A percentile compares a stretch with the other conserved stretches of the same genome.
Conservation (phyloP, 208 protist genomes). For the Crithidia sp. region DNA sequence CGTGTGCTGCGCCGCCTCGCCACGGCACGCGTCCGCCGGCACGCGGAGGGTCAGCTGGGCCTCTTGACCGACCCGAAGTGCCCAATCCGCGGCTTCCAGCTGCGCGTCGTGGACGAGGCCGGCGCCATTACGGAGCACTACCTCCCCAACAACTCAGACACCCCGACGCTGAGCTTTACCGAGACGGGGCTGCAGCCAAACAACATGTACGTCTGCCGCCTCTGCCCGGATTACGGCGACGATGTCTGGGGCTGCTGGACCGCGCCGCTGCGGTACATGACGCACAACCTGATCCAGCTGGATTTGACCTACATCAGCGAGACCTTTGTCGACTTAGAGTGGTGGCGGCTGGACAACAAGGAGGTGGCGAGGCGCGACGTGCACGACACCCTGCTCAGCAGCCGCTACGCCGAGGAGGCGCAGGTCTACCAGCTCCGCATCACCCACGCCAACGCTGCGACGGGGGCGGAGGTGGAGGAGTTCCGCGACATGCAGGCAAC, state of each 20-base stretch:
- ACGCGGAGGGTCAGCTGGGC: slow-evolving; percentile 59
- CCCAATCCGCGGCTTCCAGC: slow-evolving; percentile 71
- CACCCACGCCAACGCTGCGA: slow-evolving; percentile 57
- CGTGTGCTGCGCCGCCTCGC: slow-evolving; percentile 54
- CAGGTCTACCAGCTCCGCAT: slow-evolving; percentile 84
- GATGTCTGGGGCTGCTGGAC: slow-evolving; percentile 85
- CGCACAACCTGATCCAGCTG: slow-evolving; percentile 92
- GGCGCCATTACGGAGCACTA: slow-evolving; percentile 36
- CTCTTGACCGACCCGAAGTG: slow-evolving; percentile 54
- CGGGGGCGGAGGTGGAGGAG: slow-evolving; percentile 61
- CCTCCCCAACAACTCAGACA: slow-evolving; percentile 21
- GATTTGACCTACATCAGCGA: slow-evolving; percentile 88
- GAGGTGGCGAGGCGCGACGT: slow-evolving; percentile 56
- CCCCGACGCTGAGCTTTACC: slow-evolving; percentile 58
- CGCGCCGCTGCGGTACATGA: slow-evolving; percentile 87
- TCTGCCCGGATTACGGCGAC: slow-evolving; percentile 84
- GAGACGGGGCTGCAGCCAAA: slow-evolving; percentile 79
- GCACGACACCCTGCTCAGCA: slow-evolving; percentile 60
- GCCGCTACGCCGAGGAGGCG: slow-evolving; percentile 56
- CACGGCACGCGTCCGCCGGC: slow-evolving; percentile 30
- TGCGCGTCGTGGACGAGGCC: slow-evolving; percentile 80
- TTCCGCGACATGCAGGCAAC: slow-evolving; percentile 74
- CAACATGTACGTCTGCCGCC: slow-evolving; percentile 82
- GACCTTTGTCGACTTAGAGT: slow-evolving; percentile 91
- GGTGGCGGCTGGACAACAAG: slow-evolving; percentile 88